Evolutionary conservation across 768 basidiomycete species (phyloP), one percentile per base, ranked within the genome.

Genomic region (Rhodotorula paludigena): DNA sequence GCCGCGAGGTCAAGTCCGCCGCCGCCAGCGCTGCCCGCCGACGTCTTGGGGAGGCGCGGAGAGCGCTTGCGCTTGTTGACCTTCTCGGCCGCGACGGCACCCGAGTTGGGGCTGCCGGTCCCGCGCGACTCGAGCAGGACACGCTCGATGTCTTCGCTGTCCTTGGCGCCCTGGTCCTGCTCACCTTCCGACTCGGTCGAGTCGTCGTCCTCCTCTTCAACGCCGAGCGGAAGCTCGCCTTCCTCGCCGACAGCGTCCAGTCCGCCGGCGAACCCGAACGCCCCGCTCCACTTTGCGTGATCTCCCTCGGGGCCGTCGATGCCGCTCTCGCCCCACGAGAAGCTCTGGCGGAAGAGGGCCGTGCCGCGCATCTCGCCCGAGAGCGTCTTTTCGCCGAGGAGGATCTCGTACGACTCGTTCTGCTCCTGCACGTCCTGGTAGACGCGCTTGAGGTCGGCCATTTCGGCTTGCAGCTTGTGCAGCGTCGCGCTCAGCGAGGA

Each of bases 361-460:
- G 54, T 55, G 6, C 56, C 59, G 14, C 42, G 45, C 0, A 68
- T 63, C 74, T 89, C 88, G 8, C 94, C 94, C 71, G 83, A 92
- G 51, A 98, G 78, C 0, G 96, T 97, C 81, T 85, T 87, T 80
- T 98, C 93, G 68, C 90, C 83, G 33, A 98, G 80, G 45, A 99
- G 83, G 69, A 93, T 90, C 84, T 94, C 91, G 80, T 92, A 99
- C 57, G 89, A 89, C 79, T 96, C 92, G 78, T 97, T 99, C 74
- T 98, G 93, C 78, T 98, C 92, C 78, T 76, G 69, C 20, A 80
- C 78, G 70, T 88, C 85, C 71, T 87, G 84, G 77, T 96, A 96
- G 68, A 92, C 87, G 61, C 89, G 82, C 79, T 92, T 90, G 60
- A 97, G 79, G 75, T 97, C 93, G 41, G 87, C 81, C 18, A 96